phyloP scores from a whole-genome alignment of 306 rosid species.

The Argentina anserina region DNA sequence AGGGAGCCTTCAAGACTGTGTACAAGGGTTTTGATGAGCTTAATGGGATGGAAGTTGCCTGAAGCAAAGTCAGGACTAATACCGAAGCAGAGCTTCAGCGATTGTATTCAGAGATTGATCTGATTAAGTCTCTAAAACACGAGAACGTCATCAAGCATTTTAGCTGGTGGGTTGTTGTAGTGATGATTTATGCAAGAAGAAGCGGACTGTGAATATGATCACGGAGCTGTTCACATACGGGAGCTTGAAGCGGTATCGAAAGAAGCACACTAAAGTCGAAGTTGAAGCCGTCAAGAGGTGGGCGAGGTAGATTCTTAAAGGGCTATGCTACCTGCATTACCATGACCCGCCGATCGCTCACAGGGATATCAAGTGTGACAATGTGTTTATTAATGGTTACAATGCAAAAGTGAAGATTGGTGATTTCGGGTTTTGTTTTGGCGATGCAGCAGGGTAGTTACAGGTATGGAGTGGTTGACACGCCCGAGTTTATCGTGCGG shows the following conservation, averaged over 20 bases:
- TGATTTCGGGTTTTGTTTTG: slow-evolving; percentile 15
- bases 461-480: slow-evolving; percentile 6
- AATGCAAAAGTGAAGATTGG: slow-evolving; percentile 21
- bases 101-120: slow-evolving; percentile 72
- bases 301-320: slow-evolving; percentile 18
- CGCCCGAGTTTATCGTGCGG: slow-evolving; percentile 30
- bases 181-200: neutral
- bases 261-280: slow-evolving; percentile 62
- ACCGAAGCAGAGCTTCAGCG: slow-evolving; percentile 61
- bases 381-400: slow-evolving; percentile 24
- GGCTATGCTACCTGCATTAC: slow-evolving; percentile 23
- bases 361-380: slow-evolving; percentile 28
- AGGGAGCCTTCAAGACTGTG: slow-evolving; percentile 93
- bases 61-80: slow-evolving; percentile 64
- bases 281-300: slow-evolving; percentile 35
- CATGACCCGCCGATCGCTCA: slow-evolving; percentile 19
- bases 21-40: slow-evolving; percentile 84
- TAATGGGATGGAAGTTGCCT: slow-evolving; percentile 80
- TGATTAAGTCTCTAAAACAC: slow-evolving; percentile 74
- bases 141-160: slow-evolving; percentile 62
- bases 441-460: neutral
- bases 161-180: slow-evolving; percentile 60
- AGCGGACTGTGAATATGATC: slow-evolving; percentile 57
- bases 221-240: slow-evolving; percentile 89
- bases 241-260: slow-evolving; percentile 84